Percentiles rank a stretch among this genome's conserved stretches.
phyloP scores from a whole-genome alignment of 345 rosid genomes.

The Salix exigua region DNA sequence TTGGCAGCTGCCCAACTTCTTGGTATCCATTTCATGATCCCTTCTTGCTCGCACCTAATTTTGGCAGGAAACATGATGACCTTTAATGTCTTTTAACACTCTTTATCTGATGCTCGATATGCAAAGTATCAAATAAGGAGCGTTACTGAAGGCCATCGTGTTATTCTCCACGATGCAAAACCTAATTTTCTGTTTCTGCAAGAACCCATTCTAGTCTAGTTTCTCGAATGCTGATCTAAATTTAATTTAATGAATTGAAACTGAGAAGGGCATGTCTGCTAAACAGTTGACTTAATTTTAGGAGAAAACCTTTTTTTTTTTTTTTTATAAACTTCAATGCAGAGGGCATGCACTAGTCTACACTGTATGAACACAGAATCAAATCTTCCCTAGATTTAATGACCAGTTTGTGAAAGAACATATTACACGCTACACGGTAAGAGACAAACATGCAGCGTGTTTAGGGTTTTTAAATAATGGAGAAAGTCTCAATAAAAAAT shows the following conservation, averaged over 20 bases:
- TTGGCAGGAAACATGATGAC: neutral
- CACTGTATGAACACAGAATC: conserved; percentile 6
- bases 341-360: neutral
- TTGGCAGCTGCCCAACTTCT: neutral
- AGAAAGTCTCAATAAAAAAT: conserved; percentile 20
- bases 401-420: conserved; percentile 29
- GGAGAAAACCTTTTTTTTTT: too few relatives aligned
- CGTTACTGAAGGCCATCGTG: too few relatives aligned
- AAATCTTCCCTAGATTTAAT: conserved; percentile 29
- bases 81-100: neutral
- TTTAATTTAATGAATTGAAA: neutral
- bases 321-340: neutral
- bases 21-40: neutral
- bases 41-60: neutral
- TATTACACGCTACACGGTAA: conserved; percentile 3
- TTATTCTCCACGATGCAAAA: neutral
- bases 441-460: conserved; percentile 17
- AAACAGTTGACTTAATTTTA: neutral
- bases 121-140: neutral
- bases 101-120: neutral
- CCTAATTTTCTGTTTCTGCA: neutral
- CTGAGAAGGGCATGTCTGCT: neutral
- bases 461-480: neutral
- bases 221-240: neutral
- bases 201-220: neutral